A percentile compares a stretch with the other conserved stretches of the same genome.
These are phyloP conservation scores for Fusarium marasasianum DNA, from an alignment of 2,329 filamentous ascomycete genomes.

Conservation along the genomic window DNA sequence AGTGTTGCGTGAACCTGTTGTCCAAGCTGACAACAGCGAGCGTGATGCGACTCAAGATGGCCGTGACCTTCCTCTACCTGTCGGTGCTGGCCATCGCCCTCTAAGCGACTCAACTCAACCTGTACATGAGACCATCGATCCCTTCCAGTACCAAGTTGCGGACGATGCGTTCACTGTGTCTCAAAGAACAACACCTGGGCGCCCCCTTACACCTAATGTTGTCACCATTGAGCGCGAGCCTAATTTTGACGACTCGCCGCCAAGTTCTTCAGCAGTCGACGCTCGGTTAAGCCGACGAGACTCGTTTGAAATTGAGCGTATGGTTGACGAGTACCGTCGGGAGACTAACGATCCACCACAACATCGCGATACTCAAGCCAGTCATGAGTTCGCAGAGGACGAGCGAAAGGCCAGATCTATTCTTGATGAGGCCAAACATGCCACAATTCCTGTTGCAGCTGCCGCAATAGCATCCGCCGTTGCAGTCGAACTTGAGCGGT, in stretches of 20 bases:
- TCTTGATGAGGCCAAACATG: slow-evolving; percentile 57
- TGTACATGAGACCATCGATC: slow-evolving; percentile 55
- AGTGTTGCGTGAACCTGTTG: slow-evolving; percentile 35
- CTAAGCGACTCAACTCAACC: slow-evolving; percentile 39
- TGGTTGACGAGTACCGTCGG: slow-evolving; percentile 45
- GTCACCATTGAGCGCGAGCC: slow-evolving; percentile 65
- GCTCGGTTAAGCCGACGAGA: slow-evolving; percentile 60
- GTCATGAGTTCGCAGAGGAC: slow-evolving; percentile 49
- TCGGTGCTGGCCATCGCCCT: slow-evolving; percentile 43
- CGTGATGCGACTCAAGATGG: slow-evolving; percentile 42
- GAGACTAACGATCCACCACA: slow-evolving; percentile 28
- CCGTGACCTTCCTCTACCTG: slow-evolving; percentile 39
- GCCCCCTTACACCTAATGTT: slow-evolving; percentile 60
- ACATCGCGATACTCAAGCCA: slow-evolving; percentile 31
- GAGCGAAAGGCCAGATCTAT: slow-evolving; percentile 56
- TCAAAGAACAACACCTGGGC: slow-evolving; percentile 49
- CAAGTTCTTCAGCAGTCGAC: slow-evolving; percentile 39
- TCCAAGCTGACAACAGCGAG: slow-evolving; percentile 38
- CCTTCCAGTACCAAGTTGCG: slow-evolving; percentile 67
- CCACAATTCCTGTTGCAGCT: slow-evolving; percentile 59
- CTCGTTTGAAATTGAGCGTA: slow-evolving; percentile 57
- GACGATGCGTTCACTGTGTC: slow-evolving; percentile 63
- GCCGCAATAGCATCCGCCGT: slow-evolving; percentile 59
- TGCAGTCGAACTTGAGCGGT: slow-evolving; percentile 53
- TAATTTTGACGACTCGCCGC: slow-evolving; percentile 54